Evolutionary conservation across 176 grass and related monocot genomes (phyloP), one percentile per base, ranked within the genome.

Genomic region (Juncus inflexus): DNA sequence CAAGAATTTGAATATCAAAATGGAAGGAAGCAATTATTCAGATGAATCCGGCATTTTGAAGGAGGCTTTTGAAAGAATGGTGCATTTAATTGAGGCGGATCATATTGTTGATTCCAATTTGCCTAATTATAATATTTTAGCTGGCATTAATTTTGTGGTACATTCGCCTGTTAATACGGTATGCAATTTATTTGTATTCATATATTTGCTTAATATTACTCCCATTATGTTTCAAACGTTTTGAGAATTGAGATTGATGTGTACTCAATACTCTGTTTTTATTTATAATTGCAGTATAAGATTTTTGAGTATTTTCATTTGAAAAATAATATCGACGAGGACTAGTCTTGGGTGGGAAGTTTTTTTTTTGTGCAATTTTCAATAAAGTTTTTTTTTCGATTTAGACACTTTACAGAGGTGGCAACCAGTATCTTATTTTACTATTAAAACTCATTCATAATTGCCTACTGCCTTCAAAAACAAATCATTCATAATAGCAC

Each of bases 61-160:
- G 76, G 87, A 89, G 4, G 87, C 87, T 13, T 91, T 97, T 70
- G 77, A 81, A 66, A 86, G 87, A 73, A 84, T 80, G 75, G 43
- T 91, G 14, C 65, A 77, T 72, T 42, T 80, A 39, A 51, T 97
- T 40, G 61, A 90, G 62, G 77, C 63, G 35, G 69, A 75, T 79
- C 87, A 97, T 37, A 65, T 50, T 0, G 49, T 81, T 7, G 79
- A 84, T 19, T 74, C 79, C 52, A 53, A 40, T 28, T 53, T 65
- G 58, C 80, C 66, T 36, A 77, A 40, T 36, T 81, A 76, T 47
- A 16, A 10, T 14, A 60, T 83, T 49, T 79, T 97, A 37, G 67
- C 64, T 4, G 78, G 84, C 38, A 63, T 91, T 56, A 97, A 89
- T 61, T 37, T 91, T 6, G 63, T 72, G 37, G 85, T 97, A 2